Conservation (phyloP, 164 flowering plant species). For the Vitis rupestris region DNA sequence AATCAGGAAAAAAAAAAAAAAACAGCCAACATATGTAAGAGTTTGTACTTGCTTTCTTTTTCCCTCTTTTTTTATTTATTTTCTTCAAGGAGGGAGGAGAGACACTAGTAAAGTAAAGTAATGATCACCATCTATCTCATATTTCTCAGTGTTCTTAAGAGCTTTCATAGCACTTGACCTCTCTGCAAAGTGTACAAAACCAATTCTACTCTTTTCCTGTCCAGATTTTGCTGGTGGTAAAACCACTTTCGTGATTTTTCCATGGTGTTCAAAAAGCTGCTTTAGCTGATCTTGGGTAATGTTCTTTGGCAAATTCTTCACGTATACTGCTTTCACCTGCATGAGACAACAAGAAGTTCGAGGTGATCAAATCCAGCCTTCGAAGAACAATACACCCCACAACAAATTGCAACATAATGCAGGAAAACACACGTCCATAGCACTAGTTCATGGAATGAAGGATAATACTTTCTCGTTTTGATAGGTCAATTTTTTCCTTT, state of each 20-base stretch:
- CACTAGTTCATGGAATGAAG: neutral
- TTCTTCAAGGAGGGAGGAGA: neutral
- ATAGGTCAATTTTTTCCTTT: no score
- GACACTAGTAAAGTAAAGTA: neutral
- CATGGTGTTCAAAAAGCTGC: constrained; percentile 72
- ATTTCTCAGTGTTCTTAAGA: constrained; percentile 67
- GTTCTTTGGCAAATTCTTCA: constrained; percentile 77
- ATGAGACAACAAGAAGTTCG: neutral
- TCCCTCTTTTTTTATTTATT: neutral
- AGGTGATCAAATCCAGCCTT: neutral
- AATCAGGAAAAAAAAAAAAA: constrained; percentile 4
- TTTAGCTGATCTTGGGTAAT: constrained; percentile 63
- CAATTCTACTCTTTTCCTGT: constrained; percentile 67
- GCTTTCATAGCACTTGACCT: constrained; percentile 86
- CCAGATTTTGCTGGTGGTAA: constrained; percentile 84
- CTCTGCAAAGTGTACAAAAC: constrained; percentile 84
- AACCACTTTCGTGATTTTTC: constrained; percentile 80
- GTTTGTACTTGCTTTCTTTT: neutral
- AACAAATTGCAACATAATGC: neutral
- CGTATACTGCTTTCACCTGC: constrained; percentile 88
- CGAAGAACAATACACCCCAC: neutral
- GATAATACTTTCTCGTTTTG: no score
- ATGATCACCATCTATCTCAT: constrained; percentile 69
- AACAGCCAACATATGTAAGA: neutral
- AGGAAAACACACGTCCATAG: neutral